A percentile compares a stretch with the other conserved stretches of the same genome.
Conservation (phyloP, 441 rosid genomes). For the Sinapis alba region DNA sequence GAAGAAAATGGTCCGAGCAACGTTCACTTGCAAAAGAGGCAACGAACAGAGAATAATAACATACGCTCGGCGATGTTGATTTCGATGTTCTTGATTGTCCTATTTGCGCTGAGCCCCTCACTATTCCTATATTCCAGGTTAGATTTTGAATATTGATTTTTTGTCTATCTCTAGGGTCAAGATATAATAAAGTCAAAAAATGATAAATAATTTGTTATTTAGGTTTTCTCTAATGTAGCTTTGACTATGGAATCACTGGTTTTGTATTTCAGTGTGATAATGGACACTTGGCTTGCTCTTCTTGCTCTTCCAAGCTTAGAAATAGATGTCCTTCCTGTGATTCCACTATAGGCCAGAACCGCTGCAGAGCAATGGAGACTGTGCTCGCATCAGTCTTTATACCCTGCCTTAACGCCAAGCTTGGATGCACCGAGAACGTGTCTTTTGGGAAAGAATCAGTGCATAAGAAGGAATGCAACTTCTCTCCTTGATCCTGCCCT, state of each 20-base stretch:
- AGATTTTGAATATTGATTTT: neutral
- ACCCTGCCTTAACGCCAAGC: slow-evolving; percentile 43
- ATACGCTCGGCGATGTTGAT: neutral
- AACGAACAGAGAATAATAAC: neutral
- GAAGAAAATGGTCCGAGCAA: neutral
- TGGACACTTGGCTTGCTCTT: neutral
- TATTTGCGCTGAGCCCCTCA: slow-evolving; percentile 1
- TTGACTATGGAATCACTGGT: neutral
- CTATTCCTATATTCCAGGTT: slow-evolving; percentile 1
- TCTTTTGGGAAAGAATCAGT: slow-evolving; percentile 40
- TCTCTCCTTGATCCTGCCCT: slow-evolving; percentile 52
- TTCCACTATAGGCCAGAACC: neutral
- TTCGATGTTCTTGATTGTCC: slow-evolving; percentile 10
- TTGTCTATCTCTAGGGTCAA: no score
- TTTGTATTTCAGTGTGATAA: slow-evolving; percentile 3
- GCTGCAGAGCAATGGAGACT: slow-evolving; percentile 53
- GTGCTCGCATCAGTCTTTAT: slow-evolving; percentile 50
- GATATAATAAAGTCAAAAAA: neutral
- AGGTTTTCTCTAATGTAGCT: neutral
- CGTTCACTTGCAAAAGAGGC: neutral
- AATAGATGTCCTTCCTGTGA: neutral
- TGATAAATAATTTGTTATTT: neutral
- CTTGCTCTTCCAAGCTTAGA: neutral
- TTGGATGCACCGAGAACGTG: slow-evolving; percentile 46
- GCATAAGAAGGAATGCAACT: slow-evolving; percentile 41